These are phyloP conservation scores for Backusella liffmaniae DNA, from an alignment of 192 early-diverging fungal species.

Conservation along the genomic window DNA sequence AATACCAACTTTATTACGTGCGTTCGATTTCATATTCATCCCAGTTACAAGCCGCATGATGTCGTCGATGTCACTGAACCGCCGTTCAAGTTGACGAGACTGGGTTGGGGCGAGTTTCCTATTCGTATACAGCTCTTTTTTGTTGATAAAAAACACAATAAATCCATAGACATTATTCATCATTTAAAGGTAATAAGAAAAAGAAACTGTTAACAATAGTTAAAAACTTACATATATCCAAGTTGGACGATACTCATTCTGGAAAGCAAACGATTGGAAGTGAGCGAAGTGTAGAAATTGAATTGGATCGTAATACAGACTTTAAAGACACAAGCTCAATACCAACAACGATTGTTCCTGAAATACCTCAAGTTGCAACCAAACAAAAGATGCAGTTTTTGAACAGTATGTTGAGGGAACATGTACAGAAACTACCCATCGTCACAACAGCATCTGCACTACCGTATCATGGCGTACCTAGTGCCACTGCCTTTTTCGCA, in stretches of 20 bases:
- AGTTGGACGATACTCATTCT: conserved; percentile 71
- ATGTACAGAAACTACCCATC: conserved; percentile 19
- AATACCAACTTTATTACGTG: conserved; percentile 68
- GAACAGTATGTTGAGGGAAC: conserved; percentile 15
- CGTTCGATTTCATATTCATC: conserved; percentile 88
- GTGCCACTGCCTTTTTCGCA: conserved; percentile 32
- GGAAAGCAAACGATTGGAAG: conserved; percentile 70
- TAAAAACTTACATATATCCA: neutral
- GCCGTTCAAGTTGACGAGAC: conserved; percentile 83
- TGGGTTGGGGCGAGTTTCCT: conserved; percentile 95
- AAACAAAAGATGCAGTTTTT: conserved; percentile 23
- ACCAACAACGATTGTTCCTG: neutral
- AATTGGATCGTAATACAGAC: conserved; percentile 79
- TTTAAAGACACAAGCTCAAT: conserved; percentile 42
- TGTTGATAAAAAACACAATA: conserved; percentile 72
- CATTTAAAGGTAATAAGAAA: conserved; percentile 58
- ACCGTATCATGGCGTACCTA: conserved; percentile 42
- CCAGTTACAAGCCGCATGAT: conserved; percentile 85
- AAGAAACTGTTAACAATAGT: neutral
- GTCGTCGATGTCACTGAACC: conserved; percentile 79
- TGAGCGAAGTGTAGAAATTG: conserved; percentile 77
- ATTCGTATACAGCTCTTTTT: conserved; percentile 82
- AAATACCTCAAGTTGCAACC: neutral
- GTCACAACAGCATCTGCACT: conserved; percentile 6
- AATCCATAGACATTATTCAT: conserved; percentile 83